Evolutionary conservation across 768 basidiomycete species (phyloP), one percentile per base, ranked within the genome.

Genomic region (Leccinum subgranulosum): DNA sequence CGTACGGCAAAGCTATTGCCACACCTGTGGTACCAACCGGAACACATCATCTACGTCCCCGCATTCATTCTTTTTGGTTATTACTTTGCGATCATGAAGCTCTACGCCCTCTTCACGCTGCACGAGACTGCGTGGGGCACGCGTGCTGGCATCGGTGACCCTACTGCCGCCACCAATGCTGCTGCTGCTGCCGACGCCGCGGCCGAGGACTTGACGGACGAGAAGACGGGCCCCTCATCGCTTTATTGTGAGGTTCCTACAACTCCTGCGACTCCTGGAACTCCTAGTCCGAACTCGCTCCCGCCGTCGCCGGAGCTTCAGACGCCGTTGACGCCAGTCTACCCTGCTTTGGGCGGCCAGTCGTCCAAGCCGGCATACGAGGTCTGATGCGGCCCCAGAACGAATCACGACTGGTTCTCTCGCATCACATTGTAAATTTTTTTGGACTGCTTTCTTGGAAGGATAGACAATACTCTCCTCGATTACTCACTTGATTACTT

Each of bases 81-180:
- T 70, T 95, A 95, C 75, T 96, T 96, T 68, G 87, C 92, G 17
- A 76, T 96, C 65, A 96, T 98, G 93, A 96, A 95, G 75, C 62
- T 96, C 47, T 96, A 96, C 72, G 93, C 93, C 31, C 77, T 94
- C 46, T 86, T 85, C 69, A 96, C 93, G 53, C 79, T 95, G 56
- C 94, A 96, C 75, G 92, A 95, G 86, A 94, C 92, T 68, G 93
- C 88, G 43, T 96, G 93, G 94, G 94, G 94, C 45, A 97, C 93
- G n/a, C 88, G 93, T 72, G 84, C 94, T 6, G 93, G 94, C 75
- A 91, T 94, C 66, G 91, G 92, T 68, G 90, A 94, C 77, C 85
- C 85, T 1, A 77, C 85, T 0, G 84, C 86, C 36, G 90, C 90
- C 51, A 90, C 88, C 2, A 84, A 85, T 8, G 90, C 90, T 12